Evolutionary conservation across 257 asterid genomes (phyloP), one percentile per base, ranked within the genome.

Genomic region (Nicotiana tabacum): DNA sequence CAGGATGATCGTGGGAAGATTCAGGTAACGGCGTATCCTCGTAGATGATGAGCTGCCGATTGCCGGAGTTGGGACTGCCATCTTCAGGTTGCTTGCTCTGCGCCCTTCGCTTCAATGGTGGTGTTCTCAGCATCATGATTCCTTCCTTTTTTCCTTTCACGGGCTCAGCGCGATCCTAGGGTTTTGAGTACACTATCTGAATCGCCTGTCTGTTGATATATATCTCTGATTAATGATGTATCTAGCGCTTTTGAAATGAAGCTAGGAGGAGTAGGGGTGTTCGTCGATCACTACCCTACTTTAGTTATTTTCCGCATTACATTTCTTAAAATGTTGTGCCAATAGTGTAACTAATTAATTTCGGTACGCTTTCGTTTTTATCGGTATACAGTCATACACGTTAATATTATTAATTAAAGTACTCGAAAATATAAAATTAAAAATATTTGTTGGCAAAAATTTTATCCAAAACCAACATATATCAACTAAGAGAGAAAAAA

Each of bases 121-220:
- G 98, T 18, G 99, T 96, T 84, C 99, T 87, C 69, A 93, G 87
- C 69, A 94, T 94, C 98, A 94, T 95, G 60, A 39, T 58, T 62
- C 61, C 61, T 70, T 57, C 21, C 16, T 15, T 21, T 3, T 24
- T 37, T 9, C 81, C 5, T 10, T 32, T 29, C 80, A 43, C 62
- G 16, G 18, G 60, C 60, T 55, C 33, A 21, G 33, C 33, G 30
- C 58, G 8, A 56, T 64, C 29, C 83, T 66, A 24, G 24, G 30
- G 69, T 67, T 35, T 65, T 29, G 62, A 48, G 11, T 9, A 68
- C 30, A 24, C 4, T 72, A 72, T 21, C 51, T 46, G 80, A 74
- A 48, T 74, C 62, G 51, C 24, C 46, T 32, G 21, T 15, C 21
- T 66, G 46, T 66, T 5, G 51, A 12, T 64, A 8, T 64, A 10